Percentiles rank a stretch among this genome's conserved stretches.
These are phyloP conservation scores for Cryptosporidium xiaoi DNA, from an alignment of 169 alveolate genomes.

Conservation along the genomic window DNA sequence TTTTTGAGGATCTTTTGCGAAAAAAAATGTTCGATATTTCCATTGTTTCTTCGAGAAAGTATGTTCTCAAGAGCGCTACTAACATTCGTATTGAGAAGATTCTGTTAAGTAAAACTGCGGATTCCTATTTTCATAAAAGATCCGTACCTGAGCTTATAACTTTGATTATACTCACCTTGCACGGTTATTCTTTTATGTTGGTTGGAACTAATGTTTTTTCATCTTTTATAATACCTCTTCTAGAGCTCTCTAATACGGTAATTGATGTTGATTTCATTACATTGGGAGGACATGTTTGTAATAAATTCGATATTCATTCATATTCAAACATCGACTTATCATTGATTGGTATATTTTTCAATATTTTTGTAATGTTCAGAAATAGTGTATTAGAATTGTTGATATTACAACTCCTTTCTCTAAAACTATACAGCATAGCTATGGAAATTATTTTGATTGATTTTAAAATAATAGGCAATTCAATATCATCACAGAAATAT, in stretches of 20 bases:
- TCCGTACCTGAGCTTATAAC: constrained; percentile 1
- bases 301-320: not conserved
- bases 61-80: constrained; percentile 2
- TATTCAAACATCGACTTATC: not conserved
- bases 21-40: constrained; percentile 8
- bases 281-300: constrained; percentile 10
- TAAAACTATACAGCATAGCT: not conserved
- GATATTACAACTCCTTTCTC: constrained; percentile 1
- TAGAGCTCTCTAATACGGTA: not conserved
- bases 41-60: constrained; percentile 8
- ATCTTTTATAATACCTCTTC: constrained; percentile 10
- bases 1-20: not conserved
- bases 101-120: not conserved
- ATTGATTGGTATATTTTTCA: constrained; percentile 25
- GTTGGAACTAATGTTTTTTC: constrained; percentile 38
- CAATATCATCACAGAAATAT: constrained; percentile 19
- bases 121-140: not conserved
- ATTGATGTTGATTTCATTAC: not conserved
- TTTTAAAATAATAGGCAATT: not conserved
- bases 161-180: constrained; percentile 1
- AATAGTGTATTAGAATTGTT: not conserved
- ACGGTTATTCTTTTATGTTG: constrained; percentile 9
- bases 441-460: constrained; percentile 24
- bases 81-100: constrained; percentile 29
- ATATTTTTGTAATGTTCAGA: constrained; percentile 8